Conservation (phyloP, 2,329 filamentous ascomycete species). For the Diaporthe citriasiana region DNA sequence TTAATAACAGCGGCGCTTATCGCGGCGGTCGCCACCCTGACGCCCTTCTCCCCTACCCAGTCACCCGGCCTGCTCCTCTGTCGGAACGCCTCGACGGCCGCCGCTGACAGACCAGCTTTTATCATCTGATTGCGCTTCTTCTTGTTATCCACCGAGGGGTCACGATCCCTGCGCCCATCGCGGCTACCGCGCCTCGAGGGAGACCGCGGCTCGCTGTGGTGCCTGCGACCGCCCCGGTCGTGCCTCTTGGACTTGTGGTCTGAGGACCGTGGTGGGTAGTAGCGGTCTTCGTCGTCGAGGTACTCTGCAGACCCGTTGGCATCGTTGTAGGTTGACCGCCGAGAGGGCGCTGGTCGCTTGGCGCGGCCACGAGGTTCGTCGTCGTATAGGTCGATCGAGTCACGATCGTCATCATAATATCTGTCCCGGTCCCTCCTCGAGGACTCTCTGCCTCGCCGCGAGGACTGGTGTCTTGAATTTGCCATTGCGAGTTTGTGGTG, state of each 20-base stretch:
- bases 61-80: constrained; percentile 43
- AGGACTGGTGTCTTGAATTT: constrained; percentile 6
- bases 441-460: constrained; percentile 20
- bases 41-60: constrained; percentile 41
- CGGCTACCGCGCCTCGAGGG: constrained; percentile 9
- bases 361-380: constrained; percentile 21
- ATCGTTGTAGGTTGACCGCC: constrained; percentile 33
- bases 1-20: constrained; percentile 48
- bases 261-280: constrained; percentile 20
- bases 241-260: constrained; percentile 9
- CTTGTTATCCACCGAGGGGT: constrained; percentile 29
- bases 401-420: constrained; percentile 13
- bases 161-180: not conserved
- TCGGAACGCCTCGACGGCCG: constrained; percentile 46
- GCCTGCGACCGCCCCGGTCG: not conserved
- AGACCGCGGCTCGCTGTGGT: constrained; percentile 31
- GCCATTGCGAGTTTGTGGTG: constrained; percentile 21
- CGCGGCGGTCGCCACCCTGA: constrained; percentile 48
- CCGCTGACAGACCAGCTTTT: constrained; percentile 47
- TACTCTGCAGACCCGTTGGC: constrained; percentile 36
- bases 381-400: constrained; percentile 21
- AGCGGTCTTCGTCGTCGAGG: constrained; percentile 31
- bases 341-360: constrained; percentile 16
- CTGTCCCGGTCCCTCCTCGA: constrained; percentile 27
- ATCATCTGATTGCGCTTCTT: constrained; percentile 45